Evolutionary conservation across 2,329 filamentous ascomycete genomes (phyloP).

Genomic region (Incumbomyces lentus): DNA sequence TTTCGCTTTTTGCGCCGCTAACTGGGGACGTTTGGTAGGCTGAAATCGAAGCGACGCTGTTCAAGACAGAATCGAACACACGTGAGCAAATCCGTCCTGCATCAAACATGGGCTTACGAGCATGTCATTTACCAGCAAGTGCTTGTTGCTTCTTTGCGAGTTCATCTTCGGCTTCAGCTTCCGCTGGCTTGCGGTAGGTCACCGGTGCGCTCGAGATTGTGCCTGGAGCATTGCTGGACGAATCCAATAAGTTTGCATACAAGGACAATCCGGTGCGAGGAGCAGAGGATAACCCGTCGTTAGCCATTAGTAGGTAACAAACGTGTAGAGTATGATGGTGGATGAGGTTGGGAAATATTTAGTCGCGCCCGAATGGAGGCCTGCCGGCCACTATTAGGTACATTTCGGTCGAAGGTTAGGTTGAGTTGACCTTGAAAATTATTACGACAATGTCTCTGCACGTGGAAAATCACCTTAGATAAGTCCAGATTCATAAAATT

Average conservation of each 20-base stretch:
- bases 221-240: conserved; percentile 35
- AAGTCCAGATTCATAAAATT: too few relatives aligned
- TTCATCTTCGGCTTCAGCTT: conserved; percentile 39
- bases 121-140: conserved; percentile 49
- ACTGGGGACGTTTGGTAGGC: conserved; percentile 67
- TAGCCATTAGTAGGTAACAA: conserved; percentile 11
- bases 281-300: conserved; percentile 8
- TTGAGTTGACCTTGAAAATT: too few relatives aligned
- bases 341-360: too few relatives aligned
- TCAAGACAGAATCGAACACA: conserved; percentile 26
- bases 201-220: conserved; percentile 71
- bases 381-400: too few relatives aligned
- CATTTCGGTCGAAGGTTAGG: too few relatives aligned
- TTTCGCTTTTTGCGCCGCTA: conserved; percentile 51
- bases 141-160: conserved; percentile 55
- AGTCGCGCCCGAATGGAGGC: too few relatives aligned
- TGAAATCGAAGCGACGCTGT: conserved; percentile 69
- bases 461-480: too few relatives aligned
- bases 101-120: conserved; percentile 23
- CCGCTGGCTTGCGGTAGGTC: conserved; percentile 52
- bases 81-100: conserved; percentile 38
- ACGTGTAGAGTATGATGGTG: too few relatives aligned
- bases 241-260: conserved; percentile 73
- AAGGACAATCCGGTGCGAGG: conserved; percentile 44
- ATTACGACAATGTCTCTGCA: not conserved